Evolutionary conservation across 140 eudicot species (phyloP).

Genomic region (Bidens hawaiensis): DNA sequence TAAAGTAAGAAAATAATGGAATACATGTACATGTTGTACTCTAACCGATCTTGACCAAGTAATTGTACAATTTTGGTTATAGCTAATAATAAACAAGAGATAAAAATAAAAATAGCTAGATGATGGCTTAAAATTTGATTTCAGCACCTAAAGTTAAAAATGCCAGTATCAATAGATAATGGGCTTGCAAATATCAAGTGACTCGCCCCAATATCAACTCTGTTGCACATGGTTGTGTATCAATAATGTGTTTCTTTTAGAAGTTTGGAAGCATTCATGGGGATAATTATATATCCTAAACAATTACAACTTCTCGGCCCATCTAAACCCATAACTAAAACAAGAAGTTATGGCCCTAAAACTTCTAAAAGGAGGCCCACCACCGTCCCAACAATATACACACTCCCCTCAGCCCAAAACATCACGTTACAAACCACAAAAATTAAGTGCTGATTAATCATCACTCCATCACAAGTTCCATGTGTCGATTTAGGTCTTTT

Average conservation of each 20-base stretch:
- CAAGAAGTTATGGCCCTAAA: slow-evolving; percentile 24
- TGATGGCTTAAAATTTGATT: background rate
- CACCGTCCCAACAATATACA: slow-evolving; percentile 28
- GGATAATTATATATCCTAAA: background rate
- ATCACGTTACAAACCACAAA: slow-evolving; percentile 14
- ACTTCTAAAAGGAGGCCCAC: slow-evolving; percentile 22
- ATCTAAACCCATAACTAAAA: slow-evolving; percentile 15
- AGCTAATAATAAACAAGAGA: too few species aligned
- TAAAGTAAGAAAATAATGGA: too few species aligned
- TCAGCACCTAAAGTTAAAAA: background rate
- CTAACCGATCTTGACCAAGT: too few species aligned
- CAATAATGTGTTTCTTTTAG: background rate
- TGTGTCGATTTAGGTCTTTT: slow-evolving; percentile 83
- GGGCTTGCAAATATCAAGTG: background rate
- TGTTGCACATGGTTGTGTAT: background rate
- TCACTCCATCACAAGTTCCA: slow-evolving; percentile 87
- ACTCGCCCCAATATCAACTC: background rate
- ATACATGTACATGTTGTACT: too few species aligned
- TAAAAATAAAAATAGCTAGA: background rate
- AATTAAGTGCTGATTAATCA: background rate
- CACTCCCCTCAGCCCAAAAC: slow-evolving; percentile 19
- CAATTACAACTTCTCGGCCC: slow-evolving; percentile 14
- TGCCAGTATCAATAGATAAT: background rate
- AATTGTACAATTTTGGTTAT: too few species aligned
- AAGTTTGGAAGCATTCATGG: slow-evolving; percentile 7